phyloP scores from a whole-genome alignment of 208 protist species.

The Acanthamoeba royreba region DNA sequence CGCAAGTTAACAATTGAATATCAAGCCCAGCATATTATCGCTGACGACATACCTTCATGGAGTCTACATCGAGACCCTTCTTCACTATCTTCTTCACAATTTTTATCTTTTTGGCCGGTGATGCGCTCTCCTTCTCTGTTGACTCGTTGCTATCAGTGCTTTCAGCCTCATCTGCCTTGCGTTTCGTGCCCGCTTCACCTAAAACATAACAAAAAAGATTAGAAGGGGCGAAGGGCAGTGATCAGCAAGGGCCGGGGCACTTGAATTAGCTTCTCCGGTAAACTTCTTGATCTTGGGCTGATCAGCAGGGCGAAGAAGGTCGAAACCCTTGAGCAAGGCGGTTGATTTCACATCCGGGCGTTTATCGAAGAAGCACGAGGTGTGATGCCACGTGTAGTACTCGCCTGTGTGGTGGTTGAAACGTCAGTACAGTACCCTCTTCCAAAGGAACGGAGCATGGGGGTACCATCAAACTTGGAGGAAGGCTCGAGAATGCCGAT shows the following conservation, averaged over 20 bases:
- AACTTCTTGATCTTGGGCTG: slow-evolving; percentile 31
- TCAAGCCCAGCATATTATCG: not conserved
- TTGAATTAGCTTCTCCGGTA: not conserved
- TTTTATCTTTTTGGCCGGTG: not conserved
- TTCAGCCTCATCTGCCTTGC: not conserved
- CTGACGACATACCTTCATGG: not conserved
- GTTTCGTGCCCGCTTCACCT: not conserved
- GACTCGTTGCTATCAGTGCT: not conserved
- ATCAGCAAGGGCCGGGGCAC: not conserved
- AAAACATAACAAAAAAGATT: not conserved
- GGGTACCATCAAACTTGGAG: too few relatives aligned
- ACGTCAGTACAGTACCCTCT: too few relatives aligned
- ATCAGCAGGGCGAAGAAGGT: not conserved
- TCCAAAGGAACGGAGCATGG: too few relatives aligned
- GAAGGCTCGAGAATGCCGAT: too few relatives aligned
- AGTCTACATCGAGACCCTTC: not conserved
- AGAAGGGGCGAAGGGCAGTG: not conserved
- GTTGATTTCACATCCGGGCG: not conserved
- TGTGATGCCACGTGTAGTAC: too few relatives aligned
- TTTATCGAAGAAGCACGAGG: not conserved
- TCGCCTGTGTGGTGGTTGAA: too few relatives aligned
- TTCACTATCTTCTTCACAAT: not conserved
- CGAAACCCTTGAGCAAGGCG: not conserved
- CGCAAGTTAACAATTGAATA: not conserved
- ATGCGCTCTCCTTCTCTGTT: not conserved